Base-by-base conservation (phyloP, 1,284 basidiomycete genomes). In the Singerocomus inundabilis region DNA sequence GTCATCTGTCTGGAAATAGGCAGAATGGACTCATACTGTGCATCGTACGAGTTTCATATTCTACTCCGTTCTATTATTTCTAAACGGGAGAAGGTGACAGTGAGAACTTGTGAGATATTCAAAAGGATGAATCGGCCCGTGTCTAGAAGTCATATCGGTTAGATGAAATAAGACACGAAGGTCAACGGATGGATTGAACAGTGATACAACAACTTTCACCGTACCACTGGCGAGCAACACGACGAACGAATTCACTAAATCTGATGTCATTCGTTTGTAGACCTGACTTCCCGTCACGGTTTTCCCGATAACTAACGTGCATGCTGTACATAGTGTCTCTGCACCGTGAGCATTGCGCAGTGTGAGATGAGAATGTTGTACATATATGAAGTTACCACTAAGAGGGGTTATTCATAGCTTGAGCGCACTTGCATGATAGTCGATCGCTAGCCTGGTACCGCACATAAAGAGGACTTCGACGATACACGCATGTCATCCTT, bases 401-500 rank as follows among this genome's bases (percentile, higher is more conserved):
- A 32, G 7, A 30, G 26, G 16, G 25, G 25, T 35, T 53, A 57
- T 59, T 61, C 38, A 53, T 57, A 39, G 16, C 31, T 21, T 39
- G 15, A 24, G 24, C 18, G 35, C 6, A 32, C 16, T 32, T 18
- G 6, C 38, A 48, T 12, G 30, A 43, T 18, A 7, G 31, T 28
- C 10, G n/a, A 15, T 16, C 33, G 43, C 11, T 30, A 21, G 16
- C 33, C 25, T 13, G 18, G 40, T 43, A n/a, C n/a, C n/a, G n/a
- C n/a, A 48, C 39, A 58, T 51, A 48, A 58, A 28, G 36, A 5
- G 18, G 16, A 15, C 18, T 15, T 6, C n/a, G 30, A 18, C 3
- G n/a, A 35, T 31, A 29, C n/a, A 18, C 37, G 30, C 56, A 38
- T 25, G 24, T 21, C 28, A 37, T 35, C 34, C 30, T 11, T 18